Percentiles rank a stretch among this genome's conserved stretches.
Conservation (phyloP, 192 early-diverging fungal species). For the Gonapodya prolifera region DNA sequence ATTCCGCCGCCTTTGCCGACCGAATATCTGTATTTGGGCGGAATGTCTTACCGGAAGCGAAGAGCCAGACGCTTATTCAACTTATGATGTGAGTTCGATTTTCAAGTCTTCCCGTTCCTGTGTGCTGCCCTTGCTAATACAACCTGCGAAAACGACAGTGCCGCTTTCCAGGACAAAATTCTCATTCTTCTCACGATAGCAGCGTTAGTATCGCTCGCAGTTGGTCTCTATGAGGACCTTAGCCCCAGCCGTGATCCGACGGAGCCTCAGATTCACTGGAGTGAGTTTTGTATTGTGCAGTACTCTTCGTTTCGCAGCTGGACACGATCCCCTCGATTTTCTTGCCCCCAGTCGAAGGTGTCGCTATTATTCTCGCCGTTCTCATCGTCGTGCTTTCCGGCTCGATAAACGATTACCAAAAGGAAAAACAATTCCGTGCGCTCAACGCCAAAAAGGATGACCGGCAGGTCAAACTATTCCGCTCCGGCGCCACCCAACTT, state of each 20-base stretch:
- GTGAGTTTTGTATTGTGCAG: neutral
- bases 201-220: conserved; percentile 60
- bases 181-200: conserved; percentile 63
- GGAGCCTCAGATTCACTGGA: conserved; percentile 70
- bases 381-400: conserved; percentile 62
- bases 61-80: neutral
- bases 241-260: conserved; percentile 19
- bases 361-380: conserved; percentile 64
- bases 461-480: conserved; percentile 10
- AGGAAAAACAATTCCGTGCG: conserved; percentile 74
- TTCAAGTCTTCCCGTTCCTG: neutral
- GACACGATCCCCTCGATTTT: no score
- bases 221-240: conserved; percentile 75
- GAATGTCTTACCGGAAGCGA: no score
- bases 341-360: no score
- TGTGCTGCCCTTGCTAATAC: neutral
- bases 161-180: no score
- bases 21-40: no score
- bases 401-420: conserved; percentile 72
- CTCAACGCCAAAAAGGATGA: conserved; percentile 80
- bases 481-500: conserved; percentile 3
- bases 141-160: no score
- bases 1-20: no score
- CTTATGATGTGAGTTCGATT: no score
- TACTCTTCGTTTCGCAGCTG: neutral